Conservation (phyloP, 1,139 yeast species). For the Sugiyamaella sp. region DNA sequence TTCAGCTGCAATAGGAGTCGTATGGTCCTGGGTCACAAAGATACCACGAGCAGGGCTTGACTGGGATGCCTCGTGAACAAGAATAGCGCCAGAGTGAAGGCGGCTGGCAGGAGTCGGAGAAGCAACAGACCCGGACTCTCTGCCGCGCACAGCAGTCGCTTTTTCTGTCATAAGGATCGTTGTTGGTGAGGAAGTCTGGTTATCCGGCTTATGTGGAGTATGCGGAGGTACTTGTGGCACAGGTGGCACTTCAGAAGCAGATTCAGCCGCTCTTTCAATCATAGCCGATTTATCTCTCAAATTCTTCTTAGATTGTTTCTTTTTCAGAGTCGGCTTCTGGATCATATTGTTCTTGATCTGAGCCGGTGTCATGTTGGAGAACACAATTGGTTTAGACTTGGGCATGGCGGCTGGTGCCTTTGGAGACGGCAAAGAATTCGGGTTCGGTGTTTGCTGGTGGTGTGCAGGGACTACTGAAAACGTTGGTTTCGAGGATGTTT, state of each 20-base stretch:
- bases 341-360: conserved; percentile 23
- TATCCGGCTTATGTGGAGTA: background rate
- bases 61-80: conserved; percentile 38
- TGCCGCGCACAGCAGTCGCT: conserved; percentile 19
- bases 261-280: conserved; percentile 2
- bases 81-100: conserved; percentile 32
- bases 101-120: conserved; percentile 39
- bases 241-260: conserved; percentile 1
- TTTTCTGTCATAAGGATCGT: conserved; percentile 27
- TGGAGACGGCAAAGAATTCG: conserved; percentile 12
- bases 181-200: conserved; percentile 24
- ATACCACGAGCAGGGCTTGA: conserved; percentile 40
- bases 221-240: conserved; percentile 12
- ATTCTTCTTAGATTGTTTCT: conserved; percentile 21
- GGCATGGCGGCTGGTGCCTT: conserved; percentile 20
- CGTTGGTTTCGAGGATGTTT: background rate
- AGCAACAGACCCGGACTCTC: conserved; percentile 18
- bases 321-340: conserved; percentile 20
- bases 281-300: conserved; percentile 18
- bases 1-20: conserved; percentile 21
- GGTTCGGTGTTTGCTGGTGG: conserved; percentile 14
- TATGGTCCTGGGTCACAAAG: conserved; percentile 26
- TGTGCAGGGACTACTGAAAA: conserved; percentile 1
- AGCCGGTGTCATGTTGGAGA: conserved; percentile 23
- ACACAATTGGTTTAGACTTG: conserved; percentile 22